Base-by-base conservation (phyloP, 495 filamentous ascomycete genomes). In the Lasiosphaeria hispida region DNA sequence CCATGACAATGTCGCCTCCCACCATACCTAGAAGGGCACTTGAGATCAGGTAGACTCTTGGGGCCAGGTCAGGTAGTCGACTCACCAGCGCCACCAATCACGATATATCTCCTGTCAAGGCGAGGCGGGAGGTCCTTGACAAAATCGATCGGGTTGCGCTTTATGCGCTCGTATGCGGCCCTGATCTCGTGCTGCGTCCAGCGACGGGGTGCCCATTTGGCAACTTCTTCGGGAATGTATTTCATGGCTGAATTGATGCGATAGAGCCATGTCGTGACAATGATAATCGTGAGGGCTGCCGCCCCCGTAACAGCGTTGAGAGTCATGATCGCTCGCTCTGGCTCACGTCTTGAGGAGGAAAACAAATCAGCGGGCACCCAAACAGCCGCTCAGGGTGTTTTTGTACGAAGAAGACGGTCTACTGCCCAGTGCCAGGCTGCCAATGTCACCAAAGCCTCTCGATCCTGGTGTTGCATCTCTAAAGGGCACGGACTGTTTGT, bases 71-170 rank as follows among this genome's bases (percentile, higher is more conserved):
- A 13, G 10, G 19, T n/a, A 10, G 14, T 17, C 34, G 52, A 72
- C 76, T 55, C 37, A 77, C 83, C 81, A 10, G 78, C 75, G 41
- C 83, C 83, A 49, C 83, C 83, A 18, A 84, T 78, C 19, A 85
- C 67, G 43, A 86, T 64, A 69, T 86, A 86, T 11, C 80, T 77
- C 10, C 83, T 73, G 10, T 75, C 68, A 61, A 80, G 76, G 50
- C 73, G 79, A 2, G 80, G 80, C 7, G 82, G 83, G 7, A 85
- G 64, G 30, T 71, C 72, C 48, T 77, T 75, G 36, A 40, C 57
- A 61, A 79, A 77, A 58, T 83, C 75, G 38, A 81, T 52, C 0
- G 81, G 80, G 0, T 64, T 68, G 33, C 75, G 64, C 40, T 75
- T 62, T 37, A 74, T 60, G 43, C 77, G 74, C 50, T 80, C 62